A percentile compares a stretch with the other conserved stretches of the same genome.
Conservation (phyloP, 2,329 filamentous ascomycete genomes). For the Colletotrichum echinochloae region DNA sequence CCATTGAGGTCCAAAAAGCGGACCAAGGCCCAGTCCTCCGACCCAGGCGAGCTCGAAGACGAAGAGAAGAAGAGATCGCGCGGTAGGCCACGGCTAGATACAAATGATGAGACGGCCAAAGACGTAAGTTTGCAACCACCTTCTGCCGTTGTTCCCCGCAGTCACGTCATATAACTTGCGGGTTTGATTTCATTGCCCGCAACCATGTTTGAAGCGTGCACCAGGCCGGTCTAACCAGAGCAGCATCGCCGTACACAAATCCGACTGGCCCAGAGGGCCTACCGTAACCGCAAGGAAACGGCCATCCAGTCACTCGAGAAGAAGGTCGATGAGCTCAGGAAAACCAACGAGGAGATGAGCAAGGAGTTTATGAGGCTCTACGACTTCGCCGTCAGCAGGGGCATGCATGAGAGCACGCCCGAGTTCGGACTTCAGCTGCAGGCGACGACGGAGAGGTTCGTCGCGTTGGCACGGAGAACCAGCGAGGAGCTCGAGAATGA, state of each 20-base stretch:
- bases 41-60: constrained; percentile 52
- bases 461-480: constrained; percentile 63
- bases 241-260: constrained; percentile 89
- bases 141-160: constrained; percentile 10
- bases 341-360: constrained; percentile 79
- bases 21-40: constrained; percentile 44
- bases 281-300: constrained; percentile 85
- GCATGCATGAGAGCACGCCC: constrained; percentile 68
- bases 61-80: constrained; percentile 71
- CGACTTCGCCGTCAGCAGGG: constrained; percentile 68
- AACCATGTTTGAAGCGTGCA: neutral
- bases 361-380: constrained; percentile 76
- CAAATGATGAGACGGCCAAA: constrained; percentile 80
- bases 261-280: constrained; percentile 85
- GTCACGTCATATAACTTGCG: neutral
- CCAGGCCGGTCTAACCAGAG: constrained; percentile 42
- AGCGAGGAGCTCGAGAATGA: constrained; percentile 53
- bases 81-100: constrained; percentile 80
- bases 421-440: constrained; percentile 69
- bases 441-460: constrained; percentile 68
- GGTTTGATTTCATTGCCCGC: neutral
- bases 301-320: constrained; percentile 80
- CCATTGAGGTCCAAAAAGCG: constrained; percentile 47
- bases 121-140: constrained; percentile 70
- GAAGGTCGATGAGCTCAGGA: constrained; percentile 76